Base-by-base conservation (phyloP, 495 filamentous ascomycete genomes). In the Penicillium odoratum region DNA sequence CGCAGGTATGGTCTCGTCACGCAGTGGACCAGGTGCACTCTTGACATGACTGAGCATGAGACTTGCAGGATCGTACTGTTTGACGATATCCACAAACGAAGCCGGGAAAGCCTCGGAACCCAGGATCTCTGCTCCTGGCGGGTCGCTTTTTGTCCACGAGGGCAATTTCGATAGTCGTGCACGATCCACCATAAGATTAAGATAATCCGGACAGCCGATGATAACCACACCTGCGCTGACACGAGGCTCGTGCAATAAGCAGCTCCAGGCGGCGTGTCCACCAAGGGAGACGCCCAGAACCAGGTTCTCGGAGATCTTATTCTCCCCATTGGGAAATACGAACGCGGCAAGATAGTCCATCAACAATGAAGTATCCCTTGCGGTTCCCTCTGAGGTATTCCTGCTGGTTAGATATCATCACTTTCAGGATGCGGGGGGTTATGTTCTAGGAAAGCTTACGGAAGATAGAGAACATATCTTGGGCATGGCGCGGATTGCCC, bases 131-230 rank as follows among this genome's bases (percentile, higher is more conserved):
- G 77, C 75, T 3, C 90, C 91, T 6, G 80, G 78, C 0, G 79
- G 80, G 16, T 76, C 66, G 38, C 69, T 70, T 18, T 75, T 67
- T 0, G 80, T 83, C 74, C 80, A 91, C 0, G 85, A 83, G 7
- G 80, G 65, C 11, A 89, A 74, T 62, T 88, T 91, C 0, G 90
- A 92, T 44, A 88, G 74, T 25, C 83, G 74, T 1, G 92, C 92
- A 6, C 92, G 90, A 64, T 94, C 86, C 16, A 77, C 77, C 82
- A 96, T 86, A 25, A 97, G 74, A 69, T 88, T 76, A 58, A 86
- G 81, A 65, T 88, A 96, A 73, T 98, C 93, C 0, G 93, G 91
- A 69, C 91, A 96, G 15, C 93, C 94, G 51, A 98, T 89, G 34
- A 97, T 81, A 26, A 89, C 78, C 8, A 95, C 83, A 0, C 82